Evolutionary conservation across 352 stramenopile species (phyloP).

Genomic region (Globisporangium camurandrum): DNA sequence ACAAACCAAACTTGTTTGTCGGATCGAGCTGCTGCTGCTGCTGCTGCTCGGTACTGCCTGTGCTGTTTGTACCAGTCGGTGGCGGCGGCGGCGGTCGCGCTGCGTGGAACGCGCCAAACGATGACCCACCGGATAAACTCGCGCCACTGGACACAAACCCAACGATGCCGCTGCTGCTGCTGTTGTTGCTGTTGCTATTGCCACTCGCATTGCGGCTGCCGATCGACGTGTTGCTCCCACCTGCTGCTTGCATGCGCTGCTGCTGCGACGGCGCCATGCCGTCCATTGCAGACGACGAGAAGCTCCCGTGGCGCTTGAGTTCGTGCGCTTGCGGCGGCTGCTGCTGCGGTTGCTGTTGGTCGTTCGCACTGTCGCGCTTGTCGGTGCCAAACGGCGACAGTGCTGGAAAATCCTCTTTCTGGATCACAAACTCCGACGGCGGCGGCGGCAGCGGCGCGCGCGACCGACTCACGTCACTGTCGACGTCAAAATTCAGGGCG

Average conservation of each 20-base stretch:
- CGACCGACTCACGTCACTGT: slow-evolving; percentile 23
- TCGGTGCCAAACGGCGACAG: slow-evolving; percentile 54
- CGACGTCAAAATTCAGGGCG: slow-evolving; percentile 44
- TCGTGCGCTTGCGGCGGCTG: slow-evolving; percentile 33
- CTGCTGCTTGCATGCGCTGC: slow-evolving; percentile 30
- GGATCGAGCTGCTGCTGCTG: slow-evolving; percentile 48
- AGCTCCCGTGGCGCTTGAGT: slow-evolving; percentile 63
- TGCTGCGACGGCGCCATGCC: slow-evolving; percentile 49
- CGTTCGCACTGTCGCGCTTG: slow-evolving; percentile 36
- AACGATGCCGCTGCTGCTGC: not conserved
- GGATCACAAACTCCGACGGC: slow-evolving; percentile 77
- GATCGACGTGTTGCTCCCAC: slow-evolving; percentile 48
- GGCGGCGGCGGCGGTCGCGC: slow-evolving; percentile 9
- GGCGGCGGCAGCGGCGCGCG: slow-evolving; percentile 44
- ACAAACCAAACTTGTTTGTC: slow-evolving; percentile 68
- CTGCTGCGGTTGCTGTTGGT: no score
- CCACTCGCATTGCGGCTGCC: slow-evolving; percentile 26
- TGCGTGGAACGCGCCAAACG: slow-evolving; percentile 50
- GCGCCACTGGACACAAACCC: slow-evolving; percentile 16
- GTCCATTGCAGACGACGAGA: slow-evolving; percentile 58
- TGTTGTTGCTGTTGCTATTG: not conserved
- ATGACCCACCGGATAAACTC: slow-evolving; percentile 47
- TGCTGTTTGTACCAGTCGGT: no score
- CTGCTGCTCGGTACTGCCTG: slow-evolving; percentile 4
- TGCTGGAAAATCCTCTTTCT: slow-evolving; percentile 83